Conservation (phyloP, 2,329 filamentous ascomycete genomes). For the Fusarium sp. region DNA sequence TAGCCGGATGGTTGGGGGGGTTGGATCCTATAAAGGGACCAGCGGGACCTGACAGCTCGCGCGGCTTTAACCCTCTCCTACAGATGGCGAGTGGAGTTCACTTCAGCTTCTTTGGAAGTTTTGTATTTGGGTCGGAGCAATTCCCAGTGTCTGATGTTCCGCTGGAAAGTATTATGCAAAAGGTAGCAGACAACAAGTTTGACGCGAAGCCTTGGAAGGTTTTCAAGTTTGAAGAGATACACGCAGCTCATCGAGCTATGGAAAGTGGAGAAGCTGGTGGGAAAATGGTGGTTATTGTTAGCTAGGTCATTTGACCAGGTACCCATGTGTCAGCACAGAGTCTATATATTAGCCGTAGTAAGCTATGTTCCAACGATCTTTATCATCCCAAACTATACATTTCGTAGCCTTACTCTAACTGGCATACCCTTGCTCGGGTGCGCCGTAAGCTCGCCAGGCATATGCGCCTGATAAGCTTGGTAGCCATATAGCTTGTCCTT, state of each 20-base stretch:
- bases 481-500: not conserved
- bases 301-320: too few relatives aligned
- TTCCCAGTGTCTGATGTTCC: not conserved
- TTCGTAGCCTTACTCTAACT: not conserved
- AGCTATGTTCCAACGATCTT: too few relatives aligned
- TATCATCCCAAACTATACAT: not conserved
- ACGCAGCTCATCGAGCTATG: not conserved
- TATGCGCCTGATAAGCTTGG: not conserved
- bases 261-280: not conserved
- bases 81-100: not conserved
- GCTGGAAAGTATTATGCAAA: not conserved
- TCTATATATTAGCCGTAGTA: too few relatives aligned
- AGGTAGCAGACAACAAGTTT: not conserved
- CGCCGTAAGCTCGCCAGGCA: constrained; percentile 1
- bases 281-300: not conserved
- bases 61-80: not conserved
- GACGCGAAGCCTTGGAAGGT: not conserved
- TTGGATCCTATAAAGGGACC: not conserved
- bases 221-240: not conserved
- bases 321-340: too few relatives aligned
- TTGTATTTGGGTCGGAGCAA: not conserved
- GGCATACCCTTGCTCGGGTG: constrained; percentile 11
- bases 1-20: not conserved
- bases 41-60: not conserved
- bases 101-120: not conserved